These are phyloP conservation scores for Tilletia indica DNA, from an alignment of 1,284 basidiomycete genomes.

Conservation along the genomic window DNA sequence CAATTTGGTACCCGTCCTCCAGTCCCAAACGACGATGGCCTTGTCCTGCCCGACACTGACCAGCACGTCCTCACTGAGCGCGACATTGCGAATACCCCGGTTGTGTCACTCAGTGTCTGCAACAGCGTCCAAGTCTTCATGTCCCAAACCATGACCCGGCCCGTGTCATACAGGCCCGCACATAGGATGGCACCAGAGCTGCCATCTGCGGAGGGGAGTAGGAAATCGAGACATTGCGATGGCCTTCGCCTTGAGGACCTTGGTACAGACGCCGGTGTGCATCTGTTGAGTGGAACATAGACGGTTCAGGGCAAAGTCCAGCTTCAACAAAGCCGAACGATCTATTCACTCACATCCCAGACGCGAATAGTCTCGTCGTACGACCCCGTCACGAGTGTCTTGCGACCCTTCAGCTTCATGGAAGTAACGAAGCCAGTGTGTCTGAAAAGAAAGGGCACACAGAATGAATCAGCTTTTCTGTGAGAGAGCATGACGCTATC, in stretches of 20 bases:
- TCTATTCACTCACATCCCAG: slow-evolving; percentile 35
- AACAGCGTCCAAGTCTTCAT: slow-evolving; percentile 53
- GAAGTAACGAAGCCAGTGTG: slow-evolving; percentile 87
- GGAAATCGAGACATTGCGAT: slow-evolving; percentile 83
- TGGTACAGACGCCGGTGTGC: slow-evolving; percentile 73
- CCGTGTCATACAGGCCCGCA: slow-evolving; percentile 87
- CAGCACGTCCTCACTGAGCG: slow-evolving; percentile 76
- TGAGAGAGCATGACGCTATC: not conserved
- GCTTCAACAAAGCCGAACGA: slow-evolving; percentile 47
- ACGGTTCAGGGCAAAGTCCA: slow-evolving; percentile 62
- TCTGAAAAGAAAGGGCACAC: not conserved
- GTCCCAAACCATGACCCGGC: slow-evolving; percentile 56
- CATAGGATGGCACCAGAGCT: slow-evolving; percentile 79
- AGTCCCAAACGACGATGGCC: slow-evolving; percentile 78
- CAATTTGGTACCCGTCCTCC: slow-evolving; percentile 70
- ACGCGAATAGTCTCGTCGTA: slow-evolving; percentile 68
- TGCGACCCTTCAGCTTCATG: slow-evolving; percentile 67
- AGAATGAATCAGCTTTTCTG: no score
- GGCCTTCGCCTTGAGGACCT: slow-evolving; percentile 76
- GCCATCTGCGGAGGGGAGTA: slow-evolving; percentile 57
- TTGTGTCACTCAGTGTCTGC: slow-evolving; percentile 68
- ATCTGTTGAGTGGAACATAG: slow-evolving; percentile 65
- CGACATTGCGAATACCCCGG: slow-evolving; percentile 73
- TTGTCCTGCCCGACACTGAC: slow-evolving; percentile 84
- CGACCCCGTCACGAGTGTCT: slow-evolving; percentile 74